These are phyloP conservation scores for Rostrohypoxylon terebratum DNA, from an alignment of 495 filamentous ascomycete genomes.

Conservation along the genomic window DNA sequence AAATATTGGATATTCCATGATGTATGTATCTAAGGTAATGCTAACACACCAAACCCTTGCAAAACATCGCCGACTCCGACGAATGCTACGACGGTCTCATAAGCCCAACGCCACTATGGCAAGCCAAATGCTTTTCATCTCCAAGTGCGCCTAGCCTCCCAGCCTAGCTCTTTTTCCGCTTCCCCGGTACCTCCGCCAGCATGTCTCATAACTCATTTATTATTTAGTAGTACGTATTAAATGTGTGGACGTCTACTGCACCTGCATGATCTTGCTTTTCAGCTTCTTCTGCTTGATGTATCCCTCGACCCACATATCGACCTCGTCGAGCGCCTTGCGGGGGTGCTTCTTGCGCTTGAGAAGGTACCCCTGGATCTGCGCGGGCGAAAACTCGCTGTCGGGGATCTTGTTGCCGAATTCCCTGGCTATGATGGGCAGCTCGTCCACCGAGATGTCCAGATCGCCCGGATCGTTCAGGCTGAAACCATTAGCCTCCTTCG, in stretches of 20 bases:
- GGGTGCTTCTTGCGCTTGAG: constrained; percentile 73
- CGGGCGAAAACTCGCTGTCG: constrained; percentile 67
- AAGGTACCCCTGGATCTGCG: constrained; percentile 78
- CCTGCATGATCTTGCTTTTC: constrained; percentile 53
- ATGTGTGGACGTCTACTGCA: constrained; percentile 44
- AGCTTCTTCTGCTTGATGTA: constrained; percentile 59
- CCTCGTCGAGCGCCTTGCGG: constrained; percentile 65
- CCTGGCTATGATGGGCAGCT: constrained; percentile 56
- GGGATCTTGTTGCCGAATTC: constrained; percentile 64
- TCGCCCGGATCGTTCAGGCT: constrained; percentile 1
- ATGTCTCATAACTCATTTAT: background rate
- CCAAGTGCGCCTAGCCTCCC: background rate
- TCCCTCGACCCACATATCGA: constrained; percentile 65
- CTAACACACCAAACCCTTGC: background rate
- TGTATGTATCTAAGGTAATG: background rate
- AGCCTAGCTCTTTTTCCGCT: background rate
- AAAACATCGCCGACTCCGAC: background rate
- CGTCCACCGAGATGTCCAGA: constrained; percentile 40
- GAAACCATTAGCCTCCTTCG: background rate
- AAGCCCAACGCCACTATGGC: background rate
- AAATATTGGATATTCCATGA: background rate
- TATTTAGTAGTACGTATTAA: no score
- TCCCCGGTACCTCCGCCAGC: background rate
- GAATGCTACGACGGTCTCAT: background rate
- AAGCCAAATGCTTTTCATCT: background rate